Evolutionary conservation across 2,329 filamentous ascomycete species (phyloP).

Genomic region (Stagonosporopsis cucurbitacearum): DNA sequence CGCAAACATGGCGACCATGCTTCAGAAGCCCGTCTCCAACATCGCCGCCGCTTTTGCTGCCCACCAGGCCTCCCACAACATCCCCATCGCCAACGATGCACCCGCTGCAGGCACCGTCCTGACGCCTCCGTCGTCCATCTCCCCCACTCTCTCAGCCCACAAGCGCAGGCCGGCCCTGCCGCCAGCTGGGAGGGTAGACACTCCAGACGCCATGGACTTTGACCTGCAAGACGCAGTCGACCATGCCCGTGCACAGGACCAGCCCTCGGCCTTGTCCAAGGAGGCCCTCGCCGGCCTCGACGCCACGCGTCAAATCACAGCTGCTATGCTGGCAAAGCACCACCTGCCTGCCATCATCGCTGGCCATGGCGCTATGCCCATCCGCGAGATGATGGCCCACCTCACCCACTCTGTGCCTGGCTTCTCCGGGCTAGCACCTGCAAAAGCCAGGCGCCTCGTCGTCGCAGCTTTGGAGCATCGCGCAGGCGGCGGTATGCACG

Average conservation of each 20-base stretch:
- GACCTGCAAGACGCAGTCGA: slow-evolving; percentile 77
- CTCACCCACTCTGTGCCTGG: slow-evolving; percentile 92
- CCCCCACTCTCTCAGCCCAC: slow-evolving; percentile 82
- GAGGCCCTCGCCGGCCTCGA: slow-evolving; percentile 66
- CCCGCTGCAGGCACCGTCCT: slow-evolving; percentile 64
- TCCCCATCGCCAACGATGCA: slow-evolving; percentile 42
- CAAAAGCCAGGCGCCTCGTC: slow-evolving; percentile 88
- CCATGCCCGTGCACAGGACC: slow-evolving; percentile 54
- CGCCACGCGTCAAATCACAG: slow-evolving; percentile 81
- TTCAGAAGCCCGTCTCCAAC: slow-evolving; percentile 49
- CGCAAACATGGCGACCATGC: slow-evolving; percentile 46
- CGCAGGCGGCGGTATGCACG: slow-evolving; percentile 64
- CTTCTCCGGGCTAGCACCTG: slow-evolving; percentile 85
- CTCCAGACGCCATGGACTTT: slow-evolving; percentile 74
- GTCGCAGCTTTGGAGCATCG: slow-evolving; percentile 90
- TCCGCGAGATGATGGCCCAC: slow-evolving; percentile 94
- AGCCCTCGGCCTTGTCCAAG: slow-evolving; percentile 54
- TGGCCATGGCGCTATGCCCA: slow-evolving; percentile 87
- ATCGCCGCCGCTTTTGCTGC: slow-evolving; percentile 50
- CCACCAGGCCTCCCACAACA: slow-evolving; percentile 33
- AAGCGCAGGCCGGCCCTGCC: slow-evolving; percentile 66
- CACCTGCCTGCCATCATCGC: slow-evolving; percentile 91
- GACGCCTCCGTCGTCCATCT: slow-evolving; percentile 95
- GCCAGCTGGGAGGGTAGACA: slow-evolving; percentile 54
- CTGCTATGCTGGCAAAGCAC: slow-evolving; percentile 82